Evolutionary conservation across 2,329 filamentous ascomycete species (phyloP).

Genomic region (Emericellopsis atlantica): DNA sequence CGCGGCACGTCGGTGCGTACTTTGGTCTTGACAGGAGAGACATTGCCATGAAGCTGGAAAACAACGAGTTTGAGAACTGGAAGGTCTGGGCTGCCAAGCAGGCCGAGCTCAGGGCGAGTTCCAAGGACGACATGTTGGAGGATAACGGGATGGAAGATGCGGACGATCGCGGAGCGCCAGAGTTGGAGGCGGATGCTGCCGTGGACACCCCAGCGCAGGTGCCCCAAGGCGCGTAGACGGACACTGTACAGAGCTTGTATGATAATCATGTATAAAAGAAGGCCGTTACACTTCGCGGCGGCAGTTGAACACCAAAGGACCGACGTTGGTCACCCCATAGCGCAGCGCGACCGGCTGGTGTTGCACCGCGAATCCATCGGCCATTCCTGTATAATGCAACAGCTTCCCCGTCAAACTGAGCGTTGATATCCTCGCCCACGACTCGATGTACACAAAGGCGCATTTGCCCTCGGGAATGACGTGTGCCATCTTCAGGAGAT

Average conservation of each 20-base stretch:
- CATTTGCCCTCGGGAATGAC: slow-evolving; percentile 40
- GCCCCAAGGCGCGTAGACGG: too few relatives aligned
- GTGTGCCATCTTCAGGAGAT: slow-evolving; percentile 31
- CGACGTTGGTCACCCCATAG: slow-evolving; percentile 23
- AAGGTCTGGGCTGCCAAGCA: slow-evolving; percentile 58
- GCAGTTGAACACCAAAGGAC: slow-evolving; percentile 26
- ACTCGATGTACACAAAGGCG: slow-evolving; percentile 78
- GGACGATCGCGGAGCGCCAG: slow-evolving; percentile 10
- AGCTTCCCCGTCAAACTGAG: slow-evolving; percentile 78
- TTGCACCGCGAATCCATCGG: slow-evolving; percentile 74
- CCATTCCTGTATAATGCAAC: slow-evolving; percentile 48
- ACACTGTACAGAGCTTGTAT: background rate
- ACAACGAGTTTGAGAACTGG: slow-evolving; percentile 71
- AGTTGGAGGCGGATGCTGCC: background rate
- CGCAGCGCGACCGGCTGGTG: slow-evolving; percentile 51
- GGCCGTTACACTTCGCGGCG: slow-evolving; percentile 7
- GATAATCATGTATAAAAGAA: background rate
- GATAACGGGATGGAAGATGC: slow-evolving; percentile 8
- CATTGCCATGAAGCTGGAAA: slow-evolving; percentile 71
- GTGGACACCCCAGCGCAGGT: too few relatives aligned
- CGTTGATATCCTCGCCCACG: slow-evolving; percentile 73
- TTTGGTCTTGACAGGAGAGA: slow-evolving; percentile 70
- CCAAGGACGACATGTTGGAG: slow-evolving; percentile 23
- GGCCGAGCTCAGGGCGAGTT: slow-evolving; percentile 16
- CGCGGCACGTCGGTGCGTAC: slow-evolving; percentile 71